Conservation (phyloP, 805 yeast genomes). For the Metschnikowia gruessii region DNA sequence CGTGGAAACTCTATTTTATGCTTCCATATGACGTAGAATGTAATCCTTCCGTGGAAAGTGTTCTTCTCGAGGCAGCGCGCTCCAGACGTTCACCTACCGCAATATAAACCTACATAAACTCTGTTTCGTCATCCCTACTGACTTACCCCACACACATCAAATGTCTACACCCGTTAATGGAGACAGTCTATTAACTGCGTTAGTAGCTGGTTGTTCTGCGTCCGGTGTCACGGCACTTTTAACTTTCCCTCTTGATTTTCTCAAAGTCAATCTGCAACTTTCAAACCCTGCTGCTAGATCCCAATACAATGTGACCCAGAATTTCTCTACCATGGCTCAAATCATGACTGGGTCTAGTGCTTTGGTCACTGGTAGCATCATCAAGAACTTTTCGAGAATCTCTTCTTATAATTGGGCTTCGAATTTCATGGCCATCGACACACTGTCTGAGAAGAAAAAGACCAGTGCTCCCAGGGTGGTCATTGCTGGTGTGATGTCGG, state of each 20-base stretch:
- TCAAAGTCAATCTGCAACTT: conserved; percentile 64
- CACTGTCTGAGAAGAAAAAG: conserved; percentile 45
- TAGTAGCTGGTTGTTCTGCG: conserved; percentile 59
- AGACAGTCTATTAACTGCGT: conserved; percentile 51
- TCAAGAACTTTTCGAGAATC: conserved; percentile 73
- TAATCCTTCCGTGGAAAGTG: not conserved
- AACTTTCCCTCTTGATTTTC: conserved; percentile 69
- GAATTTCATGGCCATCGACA: conserved; percentile 55
- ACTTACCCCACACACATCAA: not conserved
- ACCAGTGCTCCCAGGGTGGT: conserved; percentile 77
- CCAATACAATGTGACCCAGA: conserved; percentile 35
- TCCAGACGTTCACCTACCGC: not conserved
- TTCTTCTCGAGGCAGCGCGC: not conserved
- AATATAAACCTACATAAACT: not conserved
- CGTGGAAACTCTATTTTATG: no score
- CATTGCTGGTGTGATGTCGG: conserved; percentile 82
- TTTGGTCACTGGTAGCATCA: conserved; percentile 66
- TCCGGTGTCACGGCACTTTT: conserved; percentile 60
- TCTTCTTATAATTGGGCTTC: conserved; percentile 72
- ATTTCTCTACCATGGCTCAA: conserved; percentile 34
- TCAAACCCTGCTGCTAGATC: conserved; percentile 41
- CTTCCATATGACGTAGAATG: not conserved
- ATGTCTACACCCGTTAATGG: conserved; percentile 14
- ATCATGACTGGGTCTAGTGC: conserved; percentile 66
- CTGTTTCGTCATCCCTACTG: not conserved